phyloP scores from a whole-genome alignment of 2,329 filamentous ascomycete species.

The Fusarium sp. region DNA sequence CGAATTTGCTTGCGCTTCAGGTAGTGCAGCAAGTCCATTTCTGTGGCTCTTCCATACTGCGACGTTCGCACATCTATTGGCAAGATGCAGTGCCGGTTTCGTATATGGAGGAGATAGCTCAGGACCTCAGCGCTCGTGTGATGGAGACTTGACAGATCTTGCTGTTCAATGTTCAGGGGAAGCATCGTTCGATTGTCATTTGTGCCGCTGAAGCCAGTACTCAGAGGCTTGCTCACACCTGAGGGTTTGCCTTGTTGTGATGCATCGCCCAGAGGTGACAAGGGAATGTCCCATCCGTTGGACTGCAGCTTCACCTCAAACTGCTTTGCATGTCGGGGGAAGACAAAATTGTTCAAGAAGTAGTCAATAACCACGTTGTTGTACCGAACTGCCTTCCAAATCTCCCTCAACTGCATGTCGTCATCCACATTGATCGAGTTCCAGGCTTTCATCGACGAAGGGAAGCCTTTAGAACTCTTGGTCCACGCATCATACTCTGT shows the following conservation, averaged over 20 bases:
- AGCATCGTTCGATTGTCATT: slow-evolving; percentile 74
- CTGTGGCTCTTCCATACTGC: slow-evolving; percentile 55
- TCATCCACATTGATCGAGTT: slow-evolving; percentile 73
- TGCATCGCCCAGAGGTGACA: slow-evolving; percentile 49
- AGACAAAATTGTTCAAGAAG: slow-evolving; percentile 74
- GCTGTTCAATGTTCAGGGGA: slow-evolving; percentile 71
- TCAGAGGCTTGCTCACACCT: slow-evolving; percentile 49
- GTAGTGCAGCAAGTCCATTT: slow-evolving; percentile 48
- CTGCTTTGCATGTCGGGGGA: slow-evolving; percentile 73
- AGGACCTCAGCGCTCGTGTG: slow-evolving; percentile 76
- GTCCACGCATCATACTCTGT: slow-evolving; percentile 68
- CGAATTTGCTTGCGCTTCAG: slow-evolving; percentile 52
- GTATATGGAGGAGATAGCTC: slow-evolving; percentile 65
- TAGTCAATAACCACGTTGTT: slow-evolving; percentile 68
- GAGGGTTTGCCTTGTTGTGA: neutral
- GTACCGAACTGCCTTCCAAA: slow-evolving; percentile 65
- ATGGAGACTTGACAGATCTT: slow-evolving; percentile 66
- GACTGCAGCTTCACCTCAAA: slow-evolving; percentile 74
- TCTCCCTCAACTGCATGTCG: slow-evolving; percentile 60
- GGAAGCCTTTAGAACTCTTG: slow-evolving; percentile 57
- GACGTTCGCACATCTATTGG: slow-evolving; percentile 51
- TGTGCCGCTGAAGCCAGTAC: slow-evolving; percentile 80
- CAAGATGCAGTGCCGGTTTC: slow-evolving; percentile 62
- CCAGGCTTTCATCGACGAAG: slow-evolving; percentile 64
- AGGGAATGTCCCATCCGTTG: slow-evolving; percentile 76